Base-by-base conservation (phyloP, 176 grass and related monocot genomes). In the Eragrostis nindensis region DNA sequence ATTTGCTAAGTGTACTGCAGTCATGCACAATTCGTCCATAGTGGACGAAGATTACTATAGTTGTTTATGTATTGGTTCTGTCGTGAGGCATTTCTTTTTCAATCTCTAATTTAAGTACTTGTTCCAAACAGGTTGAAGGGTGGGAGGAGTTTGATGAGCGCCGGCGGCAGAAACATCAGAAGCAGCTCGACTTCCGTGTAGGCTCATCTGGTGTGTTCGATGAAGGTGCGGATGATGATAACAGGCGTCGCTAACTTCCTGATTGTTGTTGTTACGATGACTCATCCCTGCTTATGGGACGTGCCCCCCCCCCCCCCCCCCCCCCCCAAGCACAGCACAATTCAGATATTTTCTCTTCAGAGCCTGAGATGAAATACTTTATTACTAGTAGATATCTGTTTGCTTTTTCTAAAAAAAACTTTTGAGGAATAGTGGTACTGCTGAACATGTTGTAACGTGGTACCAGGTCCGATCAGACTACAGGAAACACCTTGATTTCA, bases 191-290 rank as follows among this genome's bases (percentile, higher is more conserved):
- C 82, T 98, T 98, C 82, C 87, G 86, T 44, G 92, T 93, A 61
- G 95, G 95, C 80, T 95, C 94, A 13, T 97, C 95, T 48, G 95
- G 88, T 78, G 80, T 89, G 61, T 98, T 98, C 18, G 95, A 98
- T 60, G 95, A 98, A 78, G 95, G 95, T 57, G 95, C 92, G 8
- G 95, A 98, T 84, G 95, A 98, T 81, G 80, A 89, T 69, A 75
- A 72, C 75, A 77, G 74, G 55, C 81, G 82, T 29, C 18, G 46
- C 38, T 89, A 75, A 76, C 21, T 73, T 14, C 32, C 32, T 36
- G 32, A 36, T 36, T 36, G 32, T 36, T 36, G 4, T 36, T 36
- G 32, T 36, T 36, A 36, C 4, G 32, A 36, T 36, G 32, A 36
- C 32, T 36, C 32, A 2, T 36, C 32, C 32, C 32, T 36, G 32